Base-by-base conservation (phyloP, 2,329 filamentous ascomycete genomes). In the Zymoseptoria passerinii region DNA sequence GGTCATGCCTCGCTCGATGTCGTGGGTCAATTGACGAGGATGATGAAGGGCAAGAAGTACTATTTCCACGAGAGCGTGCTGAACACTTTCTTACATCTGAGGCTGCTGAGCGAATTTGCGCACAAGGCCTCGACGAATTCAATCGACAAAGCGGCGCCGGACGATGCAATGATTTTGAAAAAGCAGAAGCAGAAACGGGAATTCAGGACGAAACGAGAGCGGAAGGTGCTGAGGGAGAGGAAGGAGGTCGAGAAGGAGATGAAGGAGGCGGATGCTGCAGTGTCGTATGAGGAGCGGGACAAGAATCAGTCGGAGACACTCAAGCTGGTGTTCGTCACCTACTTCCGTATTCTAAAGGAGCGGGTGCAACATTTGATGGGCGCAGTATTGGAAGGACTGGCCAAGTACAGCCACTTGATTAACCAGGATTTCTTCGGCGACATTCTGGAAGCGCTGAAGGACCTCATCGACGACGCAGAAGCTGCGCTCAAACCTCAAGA, bases 341-440 rank as follows among this genome's bases (percentile, higher is more conserved):
- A 99, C 77, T 97, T 99, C 75, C 87, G 92, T 55, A 92, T 97
- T 56, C 78, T 99, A 50, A 97, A 97, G 77, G 80, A 85, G 56
- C 85, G 91, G 27, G 81, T 84, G 23, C 86, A 90, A 13, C 84
- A 88, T 65, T 83, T 99, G 18, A 97, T 96, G 90, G 94, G 94
- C n/a, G 92, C 92, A 13, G 92, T 96, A 0, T 82, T 99, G 4
- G 94, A 97, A 77, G 94, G 94, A 28, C 78, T 99, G 20, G 92
- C 92, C 54, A 91, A 91, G 71, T 99, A 95, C 71, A 87, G 92
- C 3, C 94, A 96, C 72, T 81, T 99, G 60, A 99, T 99, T 80
- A 99, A 99, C 76, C 91, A 99, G 71, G 90, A 99, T 71, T 97
- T 99, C 78, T 99, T 99, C 68, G 94, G 92, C 28, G 94, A 99